Conservation (phyloP, 2,329 filamentous ascomycete species). For the Periconia sp. region DNA sequence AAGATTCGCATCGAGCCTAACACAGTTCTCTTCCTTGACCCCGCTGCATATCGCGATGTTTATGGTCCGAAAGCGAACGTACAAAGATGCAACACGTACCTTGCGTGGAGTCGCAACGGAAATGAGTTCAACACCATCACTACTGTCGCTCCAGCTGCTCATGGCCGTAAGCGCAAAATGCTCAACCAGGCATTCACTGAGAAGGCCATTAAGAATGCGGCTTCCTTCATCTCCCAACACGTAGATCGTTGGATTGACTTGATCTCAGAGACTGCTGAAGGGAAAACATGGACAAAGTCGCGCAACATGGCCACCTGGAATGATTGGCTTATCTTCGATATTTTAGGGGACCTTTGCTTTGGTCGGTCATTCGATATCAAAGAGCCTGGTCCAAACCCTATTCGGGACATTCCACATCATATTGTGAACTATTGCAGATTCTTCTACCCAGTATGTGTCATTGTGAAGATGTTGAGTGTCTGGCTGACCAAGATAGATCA, state of each 20-base stretch:
- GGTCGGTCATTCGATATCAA: slow-evolving; percentile 43
- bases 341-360: slow-evolving; percentile 51
- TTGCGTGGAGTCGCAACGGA: slow-evolving; percentile 8
- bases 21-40: slow-evolving; percentile 10
- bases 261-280: background rate
- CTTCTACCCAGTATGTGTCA: no score
- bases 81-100: slow-evolving; percentile 10
- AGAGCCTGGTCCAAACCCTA: slow-evolving; percentile 22
- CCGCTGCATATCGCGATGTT: slow-evolving; percentile 10
- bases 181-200: slow-evolving; percentile 21
- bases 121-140: slow-evolving; percentile 11
- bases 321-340: slow-evolving; percentile 48
- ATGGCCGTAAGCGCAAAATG: slow-evolving; percentile 14
- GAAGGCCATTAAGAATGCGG: slow-evolving; percentile 12
- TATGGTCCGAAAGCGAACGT: slow-evolving; percentile 11
- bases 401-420: slow-evolving; percentile 16
- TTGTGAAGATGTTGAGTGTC: no score
- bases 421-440: no score
- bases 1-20: slow-evolving; percentile 15
- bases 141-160: slow-evolving; percentile 4
- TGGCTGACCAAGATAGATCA: no score
- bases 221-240: slow-evolving; percentile 11
- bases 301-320: slow-evolving; percentile 7
- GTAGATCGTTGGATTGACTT: slow-evolving; percentile 21
- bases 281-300: slow-evolving; percentile 8